Evolutionary conservation across 2,329 filamentous ascomycete genomes (phyloP).

Genomic region (Cladophialophora yegresii): DNA sequence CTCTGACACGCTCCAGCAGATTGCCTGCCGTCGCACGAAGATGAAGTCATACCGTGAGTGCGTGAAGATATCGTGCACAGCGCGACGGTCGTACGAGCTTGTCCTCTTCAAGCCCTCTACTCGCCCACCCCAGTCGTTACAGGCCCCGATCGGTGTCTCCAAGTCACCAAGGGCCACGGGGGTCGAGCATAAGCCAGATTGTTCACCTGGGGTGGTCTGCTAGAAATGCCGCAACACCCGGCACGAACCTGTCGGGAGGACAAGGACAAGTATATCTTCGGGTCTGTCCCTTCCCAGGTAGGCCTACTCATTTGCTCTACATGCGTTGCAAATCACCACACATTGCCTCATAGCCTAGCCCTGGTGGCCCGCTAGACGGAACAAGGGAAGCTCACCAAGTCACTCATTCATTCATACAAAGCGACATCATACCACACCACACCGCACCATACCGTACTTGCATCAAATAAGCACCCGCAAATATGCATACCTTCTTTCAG

Average conservation of each 20-base stretch:
- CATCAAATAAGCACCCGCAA: neutral
- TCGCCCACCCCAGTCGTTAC: neutral
- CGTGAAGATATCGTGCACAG: neutral
- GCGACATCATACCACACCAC: too few relatives aligned
- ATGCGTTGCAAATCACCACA: neutral
- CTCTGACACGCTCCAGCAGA: conserved; percentile 12
- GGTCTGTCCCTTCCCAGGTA: neutral
- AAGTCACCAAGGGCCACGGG: conserved; percentile 1
- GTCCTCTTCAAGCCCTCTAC: neutral
- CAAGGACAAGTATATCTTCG: neutral
- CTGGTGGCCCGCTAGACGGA: neutral
- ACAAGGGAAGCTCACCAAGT: neutral
- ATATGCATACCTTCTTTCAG: conserved; percentile 1
- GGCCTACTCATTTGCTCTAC: neutral
- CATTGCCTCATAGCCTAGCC: neutral
- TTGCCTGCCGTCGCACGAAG: conserved; percentile 4
- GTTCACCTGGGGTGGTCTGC: neutral
- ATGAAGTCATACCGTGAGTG: neutral
- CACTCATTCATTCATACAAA: neutral
- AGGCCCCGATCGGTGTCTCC: conserved; percentile 1
- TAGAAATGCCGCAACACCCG: neutral
- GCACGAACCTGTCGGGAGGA: neutral
- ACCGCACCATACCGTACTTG: neutral
- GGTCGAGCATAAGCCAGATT: neutral
- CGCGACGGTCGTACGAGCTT: neutral